phyloP scores from a whole-genome alignment of 257 asterid species.

The Asclepias syriaca region DNA sequence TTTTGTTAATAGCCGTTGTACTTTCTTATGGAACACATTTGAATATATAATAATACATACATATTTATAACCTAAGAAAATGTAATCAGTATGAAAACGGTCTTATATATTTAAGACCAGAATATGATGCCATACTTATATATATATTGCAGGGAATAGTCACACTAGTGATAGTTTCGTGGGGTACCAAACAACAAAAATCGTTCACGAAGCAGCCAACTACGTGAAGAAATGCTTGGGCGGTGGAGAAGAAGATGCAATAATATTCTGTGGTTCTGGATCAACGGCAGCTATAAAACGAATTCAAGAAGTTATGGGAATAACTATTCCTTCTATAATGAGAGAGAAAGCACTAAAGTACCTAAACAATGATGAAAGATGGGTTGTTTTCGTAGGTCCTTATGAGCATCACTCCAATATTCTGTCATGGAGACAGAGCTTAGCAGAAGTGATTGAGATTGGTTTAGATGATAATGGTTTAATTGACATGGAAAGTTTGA shows the following conservation, averaged over 20 bases:
- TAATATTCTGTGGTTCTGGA: constrained; percentile 64
- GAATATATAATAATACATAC: too few species aligned
- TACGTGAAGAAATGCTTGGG: constrained; percentile 65
- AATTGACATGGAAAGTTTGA: constrained; percentile 44
- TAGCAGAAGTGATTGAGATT: constrained; percentile 74
- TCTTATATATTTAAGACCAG: too few species aligned
- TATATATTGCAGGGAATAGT: constrained; percentile 36
- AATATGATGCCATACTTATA: too few species aligned
- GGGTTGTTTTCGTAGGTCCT: constrained; percentile 67
- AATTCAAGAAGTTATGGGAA: constrained; percentile 70
- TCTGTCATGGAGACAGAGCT: constrained; percentile 68
- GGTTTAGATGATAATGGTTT: constrained; percentile 43
- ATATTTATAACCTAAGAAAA: too few species aligned
- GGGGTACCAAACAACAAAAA: constrained; percentile 45
- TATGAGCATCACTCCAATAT: constrained; percentile 77
- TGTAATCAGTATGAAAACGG: too few species aligned
- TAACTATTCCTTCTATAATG: constrained; percentile 44
- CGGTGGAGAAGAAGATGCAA: constrained; percentile 41
- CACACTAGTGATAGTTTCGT: constrained; percentile 64
- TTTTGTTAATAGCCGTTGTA: too few species aligned
- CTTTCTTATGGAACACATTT: too few species aligned
- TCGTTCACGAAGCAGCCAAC: constrained; percentile 39
- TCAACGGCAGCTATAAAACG: constrained; percentile 62
- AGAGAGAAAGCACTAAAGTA: constrained; percentile 38
- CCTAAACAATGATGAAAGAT: constrained; percentile 36